Base-by-base conservation (phyloP, 495 filamentous ascomycete species). In the Aspergillus avenaceus region DNA sequence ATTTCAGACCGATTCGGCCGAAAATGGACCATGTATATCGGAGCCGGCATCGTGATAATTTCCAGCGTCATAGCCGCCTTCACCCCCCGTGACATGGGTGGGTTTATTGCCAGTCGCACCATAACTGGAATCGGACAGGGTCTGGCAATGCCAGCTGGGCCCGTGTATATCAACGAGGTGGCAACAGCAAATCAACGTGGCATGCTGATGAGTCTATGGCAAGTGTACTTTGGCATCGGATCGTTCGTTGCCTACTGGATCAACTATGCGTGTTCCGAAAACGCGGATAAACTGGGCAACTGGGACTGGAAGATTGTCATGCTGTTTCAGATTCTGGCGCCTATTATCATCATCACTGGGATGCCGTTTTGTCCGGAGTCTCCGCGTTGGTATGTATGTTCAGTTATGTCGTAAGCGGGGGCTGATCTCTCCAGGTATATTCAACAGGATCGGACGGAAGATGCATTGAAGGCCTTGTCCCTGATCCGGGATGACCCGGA, bases 101-200 rank as follows among this genome's bases (percentile, higher is more conserved):
- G 68, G 50, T 84, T 83, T 53, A 75, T 84, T 47, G 76, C 62
- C 37, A 80, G 81, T 16, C 67, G 81, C 61, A 75, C 76, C 11
- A 52, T 84, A 41, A 80, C 82, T 48, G 81, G 80, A 66, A 59
- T 83, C 38, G 81, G 79, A 2, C 80, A 84, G 63, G 80, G 80
- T 38, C 67, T 83, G 62, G 81, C 80, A 23, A 45, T 40, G 73
- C 70, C 73, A 11, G 58, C 78, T 32, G 78, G 78, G 4, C 78
- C 78, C 0, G 76, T 81, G 42, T 82, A 81, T 52, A 82, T 82
- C 38, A 77, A 76, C 37, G 79, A 82, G 46, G 54, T 82, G 21
- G 70, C 79, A 8, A 75, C 77, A 5, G 58, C 72, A 9, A 69
- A 80, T 32, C 80, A 80, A 45, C 74, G 79, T 41, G 79, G 79